These are phyloP conservation scores for Perilla frutescens DNA, from an alignment of 257 asterid genomes.

Conservation along the genomic window DNA sequence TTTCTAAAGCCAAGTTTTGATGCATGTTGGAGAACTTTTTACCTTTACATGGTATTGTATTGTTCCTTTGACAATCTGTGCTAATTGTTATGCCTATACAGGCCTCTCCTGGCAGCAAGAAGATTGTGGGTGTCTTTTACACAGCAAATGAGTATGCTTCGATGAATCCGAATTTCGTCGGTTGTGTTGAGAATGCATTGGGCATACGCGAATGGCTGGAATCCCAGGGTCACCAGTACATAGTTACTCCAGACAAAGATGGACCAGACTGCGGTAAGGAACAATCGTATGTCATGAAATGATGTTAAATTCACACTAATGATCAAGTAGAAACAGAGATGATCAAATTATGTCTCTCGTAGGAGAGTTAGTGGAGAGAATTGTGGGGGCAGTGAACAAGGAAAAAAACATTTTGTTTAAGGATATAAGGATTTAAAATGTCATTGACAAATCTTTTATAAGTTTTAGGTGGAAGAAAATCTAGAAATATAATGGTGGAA, in stretches of 20 bases:
- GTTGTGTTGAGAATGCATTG: conserved; percentile 84
- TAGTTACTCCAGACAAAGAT: conserved; percentile 92
- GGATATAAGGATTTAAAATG: neutral
- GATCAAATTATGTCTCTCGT: neutral
- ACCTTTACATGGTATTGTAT: neutral
- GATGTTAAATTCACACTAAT: neutral
- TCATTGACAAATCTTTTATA: neutral
- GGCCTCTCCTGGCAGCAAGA: conserved; percentile 95
- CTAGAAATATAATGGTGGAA: neutral
- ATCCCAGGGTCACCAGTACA: conserved; percentile 84
- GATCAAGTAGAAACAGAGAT: neutral
- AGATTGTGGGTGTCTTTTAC: conserved; percentile 96
- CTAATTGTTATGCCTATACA: conserved; percentile 23
- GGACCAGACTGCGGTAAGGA: conserved; percentile 83
- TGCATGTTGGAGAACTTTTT: neutral
- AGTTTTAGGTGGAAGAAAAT: neutral
- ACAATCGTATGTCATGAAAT: neutral
- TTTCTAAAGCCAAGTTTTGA: neutral
- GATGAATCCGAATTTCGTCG: conserved; percentile 86
- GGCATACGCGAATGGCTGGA: conserved; percentile 97
- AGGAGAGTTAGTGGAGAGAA: neutral
- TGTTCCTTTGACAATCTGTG: conserved; percentile 13
- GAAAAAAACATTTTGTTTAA: neutral
- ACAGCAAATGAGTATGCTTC: conserved; percentile 87
- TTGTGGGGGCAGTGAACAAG: neutral